Conservation (phyloP, 192 early-diverging fungal genomes). For the Coemansia sp. region DNA sequence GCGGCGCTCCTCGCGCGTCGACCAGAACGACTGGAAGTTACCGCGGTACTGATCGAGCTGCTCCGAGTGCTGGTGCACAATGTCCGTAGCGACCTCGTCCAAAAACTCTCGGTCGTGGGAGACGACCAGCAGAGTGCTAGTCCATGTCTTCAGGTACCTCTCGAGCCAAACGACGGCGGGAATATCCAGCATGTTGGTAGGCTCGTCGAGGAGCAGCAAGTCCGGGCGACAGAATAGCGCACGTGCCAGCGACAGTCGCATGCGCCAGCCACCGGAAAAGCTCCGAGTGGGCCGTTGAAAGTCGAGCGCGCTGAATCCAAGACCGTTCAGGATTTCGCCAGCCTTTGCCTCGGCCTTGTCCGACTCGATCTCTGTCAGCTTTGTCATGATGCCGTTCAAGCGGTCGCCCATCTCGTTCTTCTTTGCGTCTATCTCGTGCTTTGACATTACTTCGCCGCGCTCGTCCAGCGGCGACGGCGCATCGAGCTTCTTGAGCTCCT, state of each 20-base stretch:
- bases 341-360: slow-evolving; percentile 97
- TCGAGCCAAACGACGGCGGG: slow-evolving; percentile 99
- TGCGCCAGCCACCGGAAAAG: slow-evolving; percentile 99
- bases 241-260: slow-evolving; percentile 95
- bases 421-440: slow-evolving; percentile 60
- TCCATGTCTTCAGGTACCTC: slow-evolving; percentile 90
- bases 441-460: slow-evolving; percentile 57
- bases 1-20: slow-evolving; percentile 88
- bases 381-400: slow-evolving; percentile 83
- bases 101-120: slow-evolving; percentile 99
- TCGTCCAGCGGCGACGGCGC: slow-evolving; percentile 46
- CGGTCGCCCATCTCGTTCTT: slow-evolving; percentile 58
- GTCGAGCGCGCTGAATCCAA: slow-evolving; percentile 83
- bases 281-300: slow-evolving; percentile 88
- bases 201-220: slow-evolving; percentile 89
- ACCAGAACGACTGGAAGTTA: slow-evolving; percentile 90
- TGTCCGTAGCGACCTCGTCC: slow-evolving; percentile 97
- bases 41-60: slow-evolving; percentile 94
- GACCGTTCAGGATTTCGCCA: slow-evolving; percentile 93
- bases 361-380: slow-evolving; percentile 94
- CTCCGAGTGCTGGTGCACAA: slow-evolving; percentile 94
- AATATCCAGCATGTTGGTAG: slow-evolving; percentile 91
- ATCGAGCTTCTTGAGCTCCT: slow-evolving; percentile 53
- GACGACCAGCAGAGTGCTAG: slow-evolving; percentile 91
- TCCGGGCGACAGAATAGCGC: slow-evolving; percentile 97